Evolutionary conservation across 2,329 filamentous ascomycete species (phyloP), one percentile per base, ranked within the genome.

Genomic region (Diplodia scrobiculata): DNA sequence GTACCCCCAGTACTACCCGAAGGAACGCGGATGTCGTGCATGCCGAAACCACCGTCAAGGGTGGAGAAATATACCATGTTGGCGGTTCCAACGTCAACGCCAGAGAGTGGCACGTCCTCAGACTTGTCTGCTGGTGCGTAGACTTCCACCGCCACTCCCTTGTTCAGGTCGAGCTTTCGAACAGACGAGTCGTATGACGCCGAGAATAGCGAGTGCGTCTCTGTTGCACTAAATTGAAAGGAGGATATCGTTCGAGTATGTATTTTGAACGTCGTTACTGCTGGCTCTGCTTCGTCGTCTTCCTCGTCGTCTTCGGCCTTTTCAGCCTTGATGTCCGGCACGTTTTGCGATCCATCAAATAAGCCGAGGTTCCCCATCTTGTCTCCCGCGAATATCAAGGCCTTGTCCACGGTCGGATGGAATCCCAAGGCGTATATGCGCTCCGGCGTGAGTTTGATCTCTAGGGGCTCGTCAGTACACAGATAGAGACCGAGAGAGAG

Each of bases 151-250:
- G 92, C 92, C 1, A 91, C 84, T 0, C 90, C 91, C 73, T 91
- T 92, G 41, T 87, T 84, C 0, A 99, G 81, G 73, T 99, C 94
- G 21, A 97, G 83, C 68, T 91, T 91, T 3, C 95, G 87, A 65
- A 99, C 91, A 0, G 92, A 93, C 0, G 91, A 95, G 77, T 99
- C 95, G 76, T 99, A 98, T 0, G 93, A 97, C 0, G 91, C 88
- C 0, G 92, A 91, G 72, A 89, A 96, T 0, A 99, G 83, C 0
- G 87, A 84, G 50, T 92, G 92, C 0, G 86, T 81, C 66, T 96
- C 90, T 14, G 84, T 83, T 0, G 89, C 86, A 0, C 90, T 87
- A 71, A 96, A 91, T 32, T 91, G 85, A 74, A 98, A 92, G 0
- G 90, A 89, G 0, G 91, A 88, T 60, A 99, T 96, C 0, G 95